Evolutionary conservation across 169 alveolate species (phyloP), one percentile per base, ranked within the genome.

Genomic region (Cryptosporidium andersoni): DNA sequence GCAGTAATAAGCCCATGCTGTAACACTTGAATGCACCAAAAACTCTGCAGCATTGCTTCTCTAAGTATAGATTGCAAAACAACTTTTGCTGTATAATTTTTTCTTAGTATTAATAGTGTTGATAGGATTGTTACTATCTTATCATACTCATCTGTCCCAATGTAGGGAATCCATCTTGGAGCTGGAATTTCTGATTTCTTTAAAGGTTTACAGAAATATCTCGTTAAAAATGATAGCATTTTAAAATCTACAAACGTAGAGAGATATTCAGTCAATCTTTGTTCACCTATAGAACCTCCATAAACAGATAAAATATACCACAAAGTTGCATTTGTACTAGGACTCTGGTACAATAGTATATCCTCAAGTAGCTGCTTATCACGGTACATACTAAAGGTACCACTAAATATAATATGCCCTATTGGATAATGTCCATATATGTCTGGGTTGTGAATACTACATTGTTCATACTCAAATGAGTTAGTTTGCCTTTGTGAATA

Each of bases 31-130:
- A 74, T 74, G 40, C 85, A 74, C 85, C 85, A 74, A 60, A 58
- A 74, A 64, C 85, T 74, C 25, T 74, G 85, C 66, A 74, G n/a
- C 66, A 74, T 60, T n/a, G 85, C 51, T 52, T 74, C 85, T 42
- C 85, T 56, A 34, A 74, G n/a, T 2, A 74, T 34, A 2, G 85
- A 74, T 8, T 74, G 85, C 12, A 74, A 49, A 16, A 74, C 85
- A 11, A 74, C 67, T 37, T 74, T 74, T 6, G 85, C 55, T 4
- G 68, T 58, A 37, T 43, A 74, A 48, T 74, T 74, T 25, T 74
- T 74, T 6, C 60, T 60, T 48, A 58, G 34, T 11, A 74, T 34
- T 4, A 74, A 63, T 12, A 74, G 16, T 47, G 60, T 45, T n/a
- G 85, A 74, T 2, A 74, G 45, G 5, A 74, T 60, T 14, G 85